phyloP scores from a whole-genome alignment of 2,329 filamentous ascomycete species.

The Magnaporthiopsis rhizophila region DNA sequence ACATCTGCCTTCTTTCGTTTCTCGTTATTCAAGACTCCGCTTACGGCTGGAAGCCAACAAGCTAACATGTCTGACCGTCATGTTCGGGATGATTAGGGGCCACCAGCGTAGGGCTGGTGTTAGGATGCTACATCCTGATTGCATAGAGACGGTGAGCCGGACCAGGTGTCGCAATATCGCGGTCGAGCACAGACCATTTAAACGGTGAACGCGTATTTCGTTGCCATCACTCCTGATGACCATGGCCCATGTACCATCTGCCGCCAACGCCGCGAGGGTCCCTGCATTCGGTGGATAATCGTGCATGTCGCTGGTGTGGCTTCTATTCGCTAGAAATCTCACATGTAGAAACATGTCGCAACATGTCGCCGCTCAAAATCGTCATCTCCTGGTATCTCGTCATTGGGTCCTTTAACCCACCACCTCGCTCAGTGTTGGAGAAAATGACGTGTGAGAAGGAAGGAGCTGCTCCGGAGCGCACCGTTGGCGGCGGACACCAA shows the following conservation, averaged over 20 bases:
- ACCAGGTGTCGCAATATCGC: not conserved
- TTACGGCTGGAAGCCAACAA: not conserved
- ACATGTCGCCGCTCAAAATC: too few relatives aligned
- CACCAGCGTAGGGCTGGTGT: not conserved
- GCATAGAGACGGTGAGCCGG: not conserved
- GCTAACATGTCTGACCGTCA: constrained; percentile 2
- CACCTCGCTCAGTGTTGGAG: too few relatives aligned
- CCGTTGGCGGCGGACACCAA: not conserved
- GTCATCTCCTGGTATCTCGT: too few relatives aligned
- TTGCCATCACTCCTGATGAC: not conserved
- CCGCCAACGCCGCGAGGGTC: too few relatives aligned
- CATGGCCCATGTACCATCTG: too few relatives aligned
- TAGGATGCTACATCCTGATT: not conserved
- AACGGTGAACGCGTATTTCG: not conserved
- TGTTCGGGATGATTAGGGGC: not conserved
- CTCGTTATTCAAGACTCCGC: not conserved
- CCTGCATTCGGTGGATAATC: too few relatives aligned
- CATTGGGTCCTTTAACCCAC: too few relatives aligned
- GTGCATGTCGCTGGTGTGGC: too few relatives aligned
- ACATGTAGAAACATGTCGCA: too few relatives aligned
- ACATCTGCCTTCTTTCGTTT: not conserved
- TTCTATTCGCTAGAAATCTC: too few relatives aligned
- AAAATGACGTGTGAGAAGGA: too few relatives aligned
- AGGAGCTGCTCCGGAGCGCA: not conserved
- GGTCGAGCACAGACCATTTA: not conserved